Evolutionary conservation across 768 basidiomycete species (phyloP), one percentile per base, ranked within the genome.

Genomic region (Naganishia vaughanmartiniae): DNA sequence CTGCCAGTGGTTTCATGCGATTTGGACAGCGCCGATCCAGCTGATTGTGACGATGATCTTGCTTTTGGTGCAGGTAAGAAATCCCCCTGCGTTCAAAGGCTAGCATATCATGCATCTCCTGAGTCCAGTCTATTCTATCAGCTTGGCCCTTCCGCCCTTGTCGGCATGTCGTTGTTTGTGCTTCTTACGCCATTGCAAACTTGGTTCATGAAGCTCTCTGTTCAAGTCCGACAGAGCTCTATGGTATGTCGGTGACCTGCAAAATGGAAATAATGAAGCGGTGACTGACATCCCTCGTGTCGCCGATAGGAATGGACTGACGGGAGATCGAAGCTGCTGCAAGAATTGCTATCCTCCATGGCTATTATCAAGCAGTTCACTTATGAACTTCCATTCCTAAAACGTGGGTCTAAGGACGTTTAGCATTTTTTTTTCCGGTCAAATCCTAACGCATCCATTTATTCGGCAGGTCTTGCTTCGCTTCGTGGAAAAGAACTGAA

Each of bases 281-380:
- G 7, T 48, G 51, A 28, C 19, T 24, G 26, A 30, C 19, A 19
- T 28, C n/a, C 30, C 14, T 11, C 14, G 24, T 28, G 5, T 19
- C 9, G 15, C 33, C 12, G 6, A 0, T 54, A 77, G 84, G 84
- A 82, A 69, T 88, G 84, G 82, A 89, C 89, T 0, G 89, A 89
- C 76, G 79, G 82, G 67, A 83, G 89, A 3, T 86, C 88, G 2
- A 87, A 87, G 76, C 83, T 87, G 0, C 81, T 90, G n/a, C 84
- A 87, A 21, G 89, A 90, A 75, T 84, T 89, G 9, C 77, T 90
- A 12, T 84, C 88, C 83, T 78, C 71, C 1, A 89, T 90, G 88
- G 85, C 87, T 4, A 84, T 89, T n/a, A 87, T 90, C 66, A 90
- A 89, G 78, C 89, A 87, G 74, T 90, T 90, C 77, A 87, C 86